These are phyloP conservation scores for Monilinia fructicola DNA, from an alignment of 2,329 filamentous ascomycete species.

Conservation along the genomic window DNA sequence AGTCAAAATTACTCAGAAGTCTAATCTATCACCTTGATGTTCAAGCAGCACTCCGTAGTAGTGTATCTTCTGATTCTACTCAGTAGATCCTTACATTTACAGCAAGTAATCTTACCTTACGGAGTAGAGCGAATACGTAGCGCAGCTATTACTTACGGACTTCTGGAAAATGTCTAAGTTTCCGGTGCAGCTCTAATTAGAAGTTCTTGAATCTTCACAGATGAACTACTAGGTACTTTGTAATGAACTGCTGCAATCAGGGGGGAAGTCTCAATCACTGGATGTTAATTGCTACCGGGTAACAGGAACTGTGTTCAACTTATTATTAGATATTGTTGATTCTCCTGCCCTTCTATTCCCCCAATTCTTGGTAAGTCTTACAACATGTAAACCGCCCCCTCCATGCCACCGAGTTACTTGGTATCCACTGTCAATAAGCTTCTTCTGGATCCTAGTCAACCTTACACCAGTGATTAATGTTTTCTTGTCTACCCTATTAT, in stretches of 20 bases:
- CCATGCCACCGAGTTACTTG: neutral
- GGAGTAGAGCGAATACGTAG: neutral
- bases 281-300: neutral
- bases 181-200: slow-evolving; percentile 1
- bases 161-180: neutral
- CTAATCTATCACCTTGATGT: no score
- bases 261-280: neutral
- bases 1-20: no score
- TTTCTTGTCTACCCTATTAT: neutral
- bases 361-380: neutral
- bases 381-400: neutral
- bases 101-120: no score
- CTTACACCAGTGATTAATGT: neutral
- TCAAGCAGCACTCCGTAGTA: no score
- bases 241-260: no score
- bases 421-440: neutral
- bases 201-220: neutral
- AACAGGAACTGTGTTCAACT: neutral
- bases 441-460: neutral
- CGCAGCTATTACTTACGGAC: neutral
- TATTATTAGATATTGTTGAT: no score
- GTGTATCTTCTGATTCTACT: no score
- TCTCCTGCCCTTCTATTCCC: no score
- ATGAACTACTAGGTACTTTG: neutral
- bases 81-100: no score